Evolutionary conservation across 257 asterid genomes (phyloP), one percentile per base, ranked within the genome.

Genomic region (Gynochthodes officinalis): DNA sequence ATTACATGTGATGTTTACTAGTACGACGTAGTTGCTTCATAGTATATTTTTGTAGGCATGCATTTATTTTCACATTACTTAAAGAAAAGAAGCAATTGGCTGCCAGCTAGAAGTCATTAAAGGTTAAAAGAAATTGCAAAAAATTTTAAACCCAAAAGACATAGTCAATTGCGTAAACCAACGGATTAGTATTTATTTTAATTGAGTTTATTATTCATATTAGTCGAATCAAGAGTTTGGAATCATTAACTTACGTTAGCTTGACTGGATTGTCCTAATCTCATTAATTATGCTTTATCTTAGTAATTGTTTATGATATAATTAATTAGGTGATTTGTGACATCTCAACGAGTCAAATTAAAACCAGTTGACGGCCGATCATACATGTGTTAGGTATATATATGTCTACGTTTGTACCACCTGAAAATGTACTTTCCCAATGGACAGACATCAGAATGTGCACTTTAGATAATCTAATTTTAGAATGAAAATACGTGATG

Each of bases 181-280:
- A 33, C 43, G 80, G 73, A 72, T 80, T 68, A 62, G 78, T 43
- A 75, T 71, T 63, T 72, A 50, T 77, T 48, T 71, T 35, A 57
- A 57, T 57, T 1, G n/a, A n/a, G n/a, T 57, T 11, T 57, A 9
- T 57, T 28, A 35, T 25, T n/a, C n/a, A n/a, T n/a, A n/a, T 4
- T 4, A 25, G 46, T 19, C 7, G 64, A 54, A 37, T 37, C 64
- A 69, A 39, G 65, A 60, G 72, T 46, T 71, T 71, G 44, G 57
- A 63, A 62, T 75, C 58, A 71, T 66, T 64, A 23, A 50, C 6
- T 25, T 35, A 18, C 19, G 8, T 14, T 69, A 67, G 35, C 25
- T 55, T 53, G 58, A 50, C 67, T 75, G 69, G 65, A 69, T 60
- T 33, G 61, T 67, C 68, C 23, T 25, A 67, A 72, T 71, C 69